Percentiles rank a stretch among this genome's conserved stretches.
Evolutionary conservation across 148 eudicot genomes (phyloP).

Genomic region (Camellia lanceoleosa): DNA sequence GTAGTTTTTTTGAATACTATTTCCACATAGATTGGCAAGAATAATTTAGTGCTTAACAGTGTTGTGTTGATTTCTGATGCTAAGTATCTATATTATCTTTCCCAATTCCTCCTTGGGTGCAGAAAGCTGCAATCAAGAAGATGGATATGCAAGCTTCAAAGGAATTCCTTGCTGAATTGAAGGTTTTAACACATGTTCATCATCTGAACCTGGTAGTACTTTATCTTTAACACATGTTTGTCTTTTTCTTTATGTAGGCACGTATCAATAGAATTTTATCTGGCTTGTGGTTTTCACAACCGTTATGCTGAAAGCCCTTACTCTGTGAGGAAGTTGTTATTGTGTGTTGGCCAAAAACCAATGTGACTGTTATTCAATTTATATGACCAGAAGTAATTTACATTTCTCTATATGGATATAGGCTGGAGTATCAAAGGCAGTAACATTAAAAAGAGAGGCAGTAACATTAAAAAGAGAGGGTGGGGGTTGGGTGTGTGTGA

Average conservation of each 20-base stretch:
- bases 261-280: background rate
- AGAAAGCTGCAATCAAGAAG: conserved; percentile 96
- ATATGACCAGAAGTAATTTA: too few relatives aligned
- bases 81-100: background rate
- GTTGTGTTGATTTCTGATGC: background rate
- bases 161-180: conserved; percentile 90
- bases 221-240: background rate
- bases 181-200: conserved; percentile 87
- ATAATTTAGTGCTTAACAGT: background rate
- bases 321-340: background rate
- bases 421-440: too few relatives aligned
- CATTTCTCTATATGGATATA: too few relatives aligned
- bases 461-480: too few relatives aligned
- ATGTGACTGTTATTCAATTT: too few relatives aligned
- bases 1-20: background rate
- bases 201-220: conserved; percentile 84
- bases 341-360: background rate
- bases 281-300: background rate
- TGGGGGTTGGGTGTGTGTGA: background rate
- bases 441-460: too few relatives aligned
- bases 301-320: background rate
- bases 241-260: background rate
- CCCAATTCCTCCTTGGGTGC: conserved; percentile 8
- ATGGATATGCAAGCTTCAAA: conserved; percentile 91
- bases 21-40: background rate